Evolutionary conservation across 495 filamentous ascomycete species (phyloP), one percentile per base, ranked within the genome.

Genomic region (Pseudoneurospora amorphoporcata): DNA sequence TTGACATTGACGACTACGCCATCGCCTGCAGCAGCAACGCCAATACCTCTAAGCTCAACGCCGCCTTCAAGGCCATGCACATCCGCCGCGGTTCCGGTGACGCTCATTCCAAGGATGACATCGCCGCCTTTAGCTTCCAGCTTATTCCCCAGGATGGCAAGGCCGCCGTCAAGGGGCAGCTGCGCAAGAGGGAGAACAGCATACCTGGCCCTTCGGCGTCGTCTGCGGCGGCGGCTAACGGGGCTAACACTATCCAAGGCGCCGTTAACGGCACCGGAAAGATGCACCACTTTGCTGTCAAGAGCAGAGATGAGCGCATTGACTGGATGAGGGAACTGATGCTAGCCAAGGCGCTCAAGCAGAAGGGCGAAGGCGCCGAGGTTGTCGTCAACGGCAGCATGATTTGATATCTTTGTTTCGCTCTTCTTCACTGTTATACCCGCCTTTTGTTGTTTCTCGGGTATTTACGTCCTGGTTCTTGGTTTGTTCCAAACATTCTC

Each of bases 321-420:
- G 95, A 97, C 75, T 99, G 95, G 95, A 97, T 98, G 95, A 84
- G 95, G 3, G 94, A 98, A 86, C 81, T 99, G 69, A 98, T 99
- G 95, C 88, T 99, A 32, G 94, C 95, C 5, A 97, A 94, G 80
- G 94, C 95, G 29, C 82, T 94, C 72, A 90, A 88, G 83, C 91
- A 92, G 77, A 93, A 93, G 83, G 89, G 90, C 17, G 89, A 91
- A 74, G 94, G 94, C 9, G 96, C 88, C 68, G 89, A 91, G 79
- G 84, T 97, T 72, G 90, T 88, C 71, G 85, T 97, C 68, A 97
- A 98, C 79, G 95, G 94, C 19, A 89, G 89, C 76, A 88, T 88
- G 82, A 87, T 96, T 76, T 94, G 86, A 68, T 3, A 8, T 73
- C 6, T 35, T 39, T 71, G 12, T 43, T 35, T n/a, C 47, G 14